phyloP scores from a whole-genome alignment of 139 green algal genomes.

The Parachlorella kessleri region DNA sequence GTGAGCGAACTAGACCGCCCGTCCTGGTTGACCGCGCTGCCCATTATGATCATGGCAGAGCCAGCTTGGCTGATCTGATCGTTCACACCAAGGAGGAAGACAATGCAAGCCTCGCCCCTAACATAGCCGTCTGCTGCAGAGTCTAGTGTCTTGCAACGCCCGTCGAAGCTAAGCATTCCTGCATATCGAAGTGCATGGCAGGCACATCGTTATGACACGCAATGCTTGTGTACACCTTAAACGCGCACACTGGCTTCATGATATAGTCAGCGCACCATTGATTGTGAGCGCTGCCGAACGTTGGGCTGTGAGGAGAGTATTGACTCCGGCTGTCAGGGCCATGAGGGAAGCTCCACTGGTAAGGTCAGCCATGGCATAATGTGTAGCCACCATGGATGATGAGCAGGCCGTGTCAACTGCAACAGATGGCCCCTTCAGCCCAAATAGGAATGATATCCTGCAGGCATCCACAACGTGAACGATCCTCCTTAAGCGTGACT shows the following conservation, averaged over 20 bases:
- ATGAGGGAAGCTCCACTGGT: background rate
- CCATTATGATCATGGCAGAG: constrained; percentile 11
- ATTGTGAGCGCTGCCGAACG: constrained; percentile 26
- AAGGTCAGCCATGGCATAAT: constrained; percentile 36
- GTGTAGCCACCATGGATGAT: constrained; percentile 34
- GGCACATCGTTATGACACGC: background rate
- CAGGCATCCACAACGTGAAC: constrained; percentile 55
- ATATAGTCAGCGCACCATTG: background rate
- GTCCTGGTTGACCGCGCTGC: constrained; percentile 88
- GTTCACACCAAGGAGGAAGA: background rate
- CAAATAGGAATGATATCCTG: constrained; percentile 47
- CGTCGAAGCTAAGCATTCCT: constrained; percentile 62
- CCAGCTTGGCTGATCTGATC: constrained; percentile 1
- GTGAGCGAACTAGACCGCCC: constrained; percentile 85
- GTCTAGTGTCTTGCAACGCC: constrained; percentile 70
- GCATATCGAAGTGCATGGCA: constrained; percentile 11
- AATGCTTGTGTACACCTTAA: background rate
- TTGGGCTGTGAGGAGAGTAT: constrained; percentile 31
- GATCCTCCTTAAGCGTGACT: too few relatives aligned
- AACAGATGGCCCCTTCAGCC: constrained; percentile 32
- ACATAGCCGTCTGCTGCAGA: constrained; percentile 76
- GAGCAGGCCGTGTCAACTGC: constrained; percentile 58
- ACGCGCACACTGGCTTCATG: too few relatives aligned
- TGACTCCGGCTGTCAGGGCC: constrained; percentile 48
- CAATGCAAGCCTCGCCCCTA: constrained; percentile 55